Base-by-base conservation (phyloP, 225 moss, liverwort and hornwort genomes). In the Thuidium tamariscinum region DNA sequence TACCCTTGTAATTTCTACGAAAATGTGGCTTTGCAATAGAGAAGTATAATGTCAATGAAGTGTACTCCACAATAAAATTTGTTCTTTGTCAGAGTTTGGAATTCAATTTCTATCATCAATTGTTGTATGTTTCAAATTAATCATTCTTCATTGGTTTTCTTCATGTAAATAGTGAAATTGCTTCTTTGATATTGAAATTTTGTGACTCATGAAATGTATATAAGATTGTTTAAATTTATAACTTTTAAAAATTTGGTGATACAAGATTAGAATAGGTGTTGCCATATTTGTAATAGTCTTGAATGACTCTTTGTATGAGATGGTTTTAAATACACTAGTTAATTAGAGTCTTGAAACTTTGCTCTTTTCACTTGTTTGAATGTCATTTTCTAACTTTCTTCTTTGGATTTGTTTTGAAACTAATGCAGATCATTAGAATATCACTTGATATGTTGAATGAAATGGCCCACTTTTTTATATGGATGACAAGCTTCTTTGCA, bases 191-290 rank as follows among this genome's bases (percentile, higher is more conserved):
- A 15, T 14, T 25, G 25, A 68, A 68, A 0, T 41, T 69, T 25
- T 0, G 0, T 21, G 12, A 23, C 2, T 25, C 3, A 14, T 6
- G 2, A 69, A 69, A 41, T 69, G 5, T 69, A 25, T 8, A 2
- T 69, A 8, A 69, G 14, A 69, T 41, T 25, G 41, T 25, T 3
- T 2, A 41, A 4, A 23, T 41, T 15, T 41, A 2, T 14, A 14
- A 25, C 2, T 41, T 7, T 41, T 25, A 39, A 4, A 34, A 4
- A 14, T 25, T 14, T 14, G 1, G 1, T 8, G 25, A 41, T 69
- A 41, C 3, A 41, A 41, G 9, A 25, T 69, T 69, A 4, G 39
- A 39, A 7, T 68, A 39, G 22, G 12, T 23, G 22, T 23, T 23
- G 4, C 7, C 13, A 4, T 39, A 2, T 0, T 23, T 0, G 13